Conservation (phyloP, 2,329 filamentous ascomycete species). For the Hypoxylon sp. region DNA sequence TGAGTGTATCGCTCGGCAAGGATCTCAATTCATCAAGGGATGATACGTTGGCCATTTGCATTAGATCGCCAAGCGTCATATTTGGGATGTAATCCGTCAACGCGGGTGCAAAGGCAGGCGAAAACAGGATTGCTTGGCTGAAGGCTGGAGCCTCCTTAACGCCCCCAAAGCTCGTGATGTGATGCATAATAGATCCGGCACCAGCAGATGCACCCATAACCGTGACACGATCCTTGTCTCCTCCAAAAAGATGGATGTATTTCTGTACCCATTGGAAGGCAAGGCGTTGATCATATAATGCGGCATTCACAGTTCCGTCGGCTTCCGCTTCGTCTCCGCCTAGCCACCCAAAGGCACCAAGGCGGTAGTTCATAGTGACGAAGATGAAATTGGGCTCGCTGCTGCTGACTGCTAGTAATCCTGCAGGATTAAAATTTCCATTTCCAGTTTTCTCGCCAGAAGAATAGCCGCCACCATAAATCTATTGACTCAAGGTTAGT, state of each 20-base stretch:
- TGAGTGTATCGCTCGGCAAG: slow-evolving; percentile 11
- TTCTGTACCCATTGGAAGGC: slow-evolving; percentile 25
- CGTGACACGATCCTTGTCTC: slow-evolving; percentile 16
- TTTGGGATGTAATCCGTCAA: slow-evolving; percentile 11
- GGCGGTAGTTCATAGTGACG: slow-evolving; percentile 24
- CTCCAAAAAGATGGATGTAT: slow-evolving; percentile 19
- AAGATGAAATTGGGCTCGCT: slow-evolving; percentile 14
- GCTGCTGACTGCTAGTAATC: slow-evolving; percentile 11
- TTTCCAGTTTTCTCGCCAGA: slow-evolving; percentile 17
- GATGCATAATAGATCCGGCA: slow-evolving; percentile 20
- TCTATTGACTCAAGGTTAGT: neutral
- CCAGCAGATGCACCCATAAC: slow-evolving; percentile 24
- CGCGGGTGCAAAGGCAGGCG: slow-evolving; percentile 18
- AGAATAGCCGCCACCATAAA: slow-evolving; percentile 18
- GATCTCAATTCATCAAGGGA: neutral
- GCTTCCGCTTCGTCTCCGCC: slow-evolving; percentile 5
- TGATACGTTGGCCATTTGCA: slow-evolving; percentile 17
- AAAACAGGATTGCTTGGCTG: slow-evolving; percentile 21
- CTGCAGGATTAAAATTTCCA: slow-evolving; percentile 17
- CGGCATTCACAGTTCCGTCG: slow-evolving; percentile 6
- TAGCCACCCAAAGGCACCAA: slow-evolving; percentile 18
- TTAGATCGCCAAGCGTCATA: slow-evolving; percentile 1
- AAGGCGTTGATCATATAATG: slow-evolving; percentile 19
- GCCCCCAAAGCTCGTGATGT: slow-evolving; percentile 18
- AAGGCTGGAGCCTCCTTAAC: slow-evolving; percentile 5